Evolutionary conservation across 2,329 filamentous ascomycete species (phyloP).

Genomic region (Colletotrichum sublineola): DNA sequence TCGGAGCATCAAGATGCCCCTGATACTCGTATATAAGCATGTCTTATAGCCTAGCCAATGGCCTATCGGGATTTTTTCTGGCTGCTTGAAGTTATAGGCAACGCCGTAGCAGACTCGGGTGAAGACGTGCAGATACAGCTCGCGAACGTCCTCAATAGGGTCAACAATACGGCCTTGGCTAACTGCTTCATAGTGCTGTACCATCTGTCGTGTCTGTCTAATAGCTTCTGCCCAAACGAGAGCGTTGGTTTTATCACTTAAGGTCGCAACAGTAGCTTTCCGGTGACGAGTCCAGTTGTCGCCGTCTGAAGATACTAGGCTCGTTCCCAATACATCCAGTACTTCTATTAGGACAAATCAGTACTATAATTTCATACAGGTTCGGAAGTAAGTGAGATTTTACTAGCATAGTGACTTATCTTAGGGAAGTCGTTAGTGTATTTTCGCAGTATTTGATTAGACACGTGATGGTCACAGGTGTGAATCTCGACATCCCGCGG

Average conservation of each 20-base stretch:
- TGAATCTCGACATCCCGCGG: conserved; percentile 20
- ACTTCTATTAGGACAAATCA: neutral
- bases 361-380: too few species aligned
- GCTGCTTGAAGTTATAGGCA: conserved; percentile 13
- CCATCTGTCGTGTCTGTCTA: conserved; percentile 5
- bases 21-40: conserved; percentile 5
- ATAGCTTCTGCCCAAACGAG: conserved; percentile 9
- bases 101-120: conserved; percentile 3
- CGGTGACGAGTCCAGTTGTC: conserved; percentile 13
- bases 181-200: neutral
- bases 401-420: conserved; percentile 14
- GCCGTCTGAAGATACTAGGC: conserved; percentile 10
- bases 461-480: conserved; percentile 1
- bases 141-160: conserved; percentile 13
- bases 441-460: neutral
- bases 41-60: neutral
- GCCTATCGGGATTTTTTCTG: neutral
- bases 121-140: conserved; percentile 13
- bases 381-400: neutral
- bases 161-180: neutral
- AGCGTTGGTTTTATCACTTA: conserved; percentile 9
- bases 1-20: neutral
- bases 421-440: conserved; percentile 1
- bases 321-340: conserved; percentile 1
- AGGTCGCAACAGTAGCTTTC: conserved; percentile 10